These are phyloP conservation scores for Brassica juncea DNA, from an alignment of 345 rosid species.

Conservation along the genomic window DNA sequence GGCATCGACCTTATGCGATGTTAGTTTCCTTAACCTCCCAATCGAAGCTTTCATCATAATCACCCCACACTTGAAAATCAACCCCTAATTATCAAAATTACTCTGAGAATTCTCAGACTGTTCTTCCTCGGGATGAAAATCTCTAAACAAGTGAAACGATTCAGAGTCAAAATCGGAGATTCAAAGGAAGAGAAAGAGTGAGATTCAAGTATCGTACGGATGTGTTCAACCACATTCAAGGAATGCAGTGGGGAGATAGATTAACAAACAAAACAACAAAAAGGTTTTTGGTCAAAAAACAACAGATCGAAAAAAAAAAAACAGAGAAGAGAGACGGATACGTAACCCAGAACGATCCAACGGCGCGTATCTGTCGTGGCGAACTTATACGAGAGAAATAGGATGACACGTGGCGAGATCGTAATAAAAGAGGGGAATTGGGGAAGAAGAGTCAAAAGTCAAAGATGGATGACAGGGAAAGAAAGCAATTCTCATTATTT, in stretches of 20 bases:
- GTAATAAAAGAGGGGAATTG: background rate
- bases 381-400: background rate
- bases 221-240: conserved; percentile 55
- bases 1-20: conserved; percentile 64
- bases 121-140: conserved; percentile 20
- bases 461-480: conserved; percentile 51
- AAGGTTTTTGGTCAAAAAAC: conserved; percentile 42
- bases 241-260: background rate
- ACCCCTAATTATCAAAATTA: conserved; percentile 43
- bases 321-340: conserved; percentile 39
- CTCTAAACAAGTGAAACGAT: conserved; percentile 14
- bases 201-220: conserved; percentile 44
- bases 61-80: conserved; percentile 38
- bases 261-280: background rate
- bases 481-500: conserved; percentile 41
- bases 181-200: conserved; percentile 39
- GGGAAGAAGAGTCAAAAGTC: conserved; percentile 46
- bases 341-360: conserved; percentile 32
- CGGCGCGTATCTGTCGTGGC: background rate
- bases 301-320: conserved; percentile 28
- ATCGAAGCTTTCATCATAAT: conserved; percentile 75
- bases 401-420: conserved; percentile 36
- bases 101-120: background rate
- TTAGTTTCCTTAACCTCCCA: conserved; percentile 63
- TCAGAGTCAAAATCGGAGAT: conserved; percentile 10